Conservation (phyloP, 2,329 filamentous ascomycete genomes). For the Fusarium goolgardi region DNA sequence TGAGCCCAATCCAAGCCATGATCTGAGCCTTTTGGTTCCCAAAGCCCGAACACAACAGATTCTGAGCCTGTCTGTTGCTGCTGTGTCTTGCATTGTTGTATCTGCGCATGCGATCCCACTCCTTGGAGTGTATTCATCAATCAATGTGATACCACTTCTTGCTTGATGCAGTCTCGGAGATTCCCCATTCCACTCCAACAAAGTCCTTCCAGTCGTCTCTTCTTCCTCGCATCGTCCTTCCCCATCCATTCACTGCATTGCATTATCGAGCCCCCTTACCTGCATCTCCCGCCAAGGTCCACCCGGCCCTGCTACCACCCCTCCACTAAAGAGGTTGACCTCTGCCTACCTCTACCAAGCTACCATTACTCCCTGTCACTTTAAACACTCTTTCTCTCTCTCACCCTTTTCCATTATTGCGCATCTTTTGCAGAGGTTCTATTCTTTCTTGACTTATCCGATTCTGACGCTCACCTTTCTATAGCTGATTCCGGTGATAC, state of each 20-base stretch:
- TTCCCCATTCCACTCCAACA: constrained; percentile 49
- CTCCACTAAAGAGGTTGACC: constrained; percentile 48
- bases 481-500: constrained; percentile 70
- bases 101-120: constrained; percentile 43
- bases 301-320: constrained; percentile 55
- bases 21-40: constrained; percentile 32
- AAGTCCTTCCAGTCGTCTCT: constrained; percentile 46
- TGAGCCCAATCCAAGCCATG: constrained; percentile 39
- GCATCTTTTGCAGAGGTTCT: constrained; percentile 43
- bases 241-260: constrained; percentile 46
- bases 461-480: constrained; percentile 54
- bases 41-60: constrained; percentile 36
- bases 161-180: constrained; percentile 51
- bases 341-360: constrained; percentile 42
- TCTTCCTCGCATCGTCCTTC: constrained; percentile 49
- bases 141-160: constrained; percentile 52
- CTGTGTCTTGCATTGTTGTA: constrained; percentile 39
- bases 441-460: constrained; percentile 40
- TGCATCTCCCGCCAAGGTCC: constrained; percentile 61
- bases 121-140: constrained; percentile 50
- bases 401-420: constrained; percentile 43
- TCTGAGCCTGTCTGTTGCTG: constrained; percentile 29
- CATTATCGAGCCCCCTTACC: constrained; percentile 55
- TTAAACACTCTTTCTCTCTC: constrained; percentile 48
- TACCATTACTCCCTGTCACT: constrained; percentile 51